These are phyloP conservation scores for Volutella citrinella DNA, from an alignment of 2,329 filamentous ascomycete species.

Conservation along the genomic window DNA sequence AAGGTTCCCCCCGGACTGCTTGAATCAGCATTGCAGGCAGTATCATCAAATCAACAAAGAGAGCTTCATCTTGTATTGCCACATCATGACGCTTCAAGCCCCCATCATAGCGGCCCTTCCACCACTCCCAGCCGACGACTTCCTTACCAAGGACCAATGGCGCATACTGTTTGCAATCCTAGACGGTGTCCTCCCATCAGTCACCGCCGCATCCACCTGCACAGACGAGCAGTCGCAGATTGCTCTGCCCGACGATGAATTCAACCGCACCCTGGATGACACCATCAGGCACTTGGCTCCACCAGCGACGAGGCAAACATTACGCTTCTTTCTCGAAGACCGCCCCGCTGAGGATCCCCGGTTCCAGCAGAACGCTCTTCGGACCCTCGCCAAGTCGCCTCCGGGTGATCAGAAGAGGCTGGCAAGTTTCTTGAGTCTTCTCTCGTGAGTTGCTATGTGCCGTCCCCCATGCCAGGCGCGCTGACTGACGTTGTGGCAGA, in stretches of 20 bases:
- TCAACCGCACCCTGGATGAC: constrained; percentile 42
- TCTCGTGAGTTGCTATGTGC: constrained; percentile 41
- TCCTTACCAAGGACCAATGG: constrained; percentile 51
- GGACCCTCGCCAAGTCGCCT: constrained; percentile 38
- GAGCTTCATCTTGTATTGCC: constrained; percentile 6
- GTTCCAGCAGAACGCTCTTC: constrained; percentile 50
- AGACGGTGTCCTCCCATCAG: constrained; percentile 59
- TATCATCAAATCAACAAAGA: too few relatives aligned
- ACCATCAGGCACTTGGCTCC: constrained; percentile 34
- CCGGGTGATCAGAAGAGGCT: constrained; percentile 33
- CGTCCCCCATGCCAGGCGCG: neutral
- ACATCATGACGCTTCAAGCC: constrained; percentile 10
- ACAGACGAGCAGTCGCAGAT: constrained; percentile 41
- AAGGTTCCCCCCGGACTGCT: too few relatives aligned
- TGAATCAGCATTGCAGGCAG: too few relatives aligned
- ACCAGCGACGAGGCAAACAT: constrained; percentile 39
- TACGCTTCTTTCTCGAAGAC: constrained; percentile 52
- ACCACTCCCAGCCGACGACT: constrained; percentile 27
- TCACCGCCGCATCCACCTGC: constrained; percentile 41
- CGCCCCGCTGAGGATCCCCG: constrained; percentile 48
- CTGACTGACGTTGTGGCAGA: too few relatives aligned
- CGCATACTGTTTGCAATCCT: constrained; percentile 50
- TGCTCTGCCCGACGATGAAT: constrained; percentile 46
- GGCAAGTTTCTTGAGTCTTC: constrained; percentile 34
- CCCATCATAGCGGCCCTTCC: constrained; percentile 24